phyloP scores from a whole-genome alignment of 805 yeast genomes.

The Lachancea dasiensis region DNA sequence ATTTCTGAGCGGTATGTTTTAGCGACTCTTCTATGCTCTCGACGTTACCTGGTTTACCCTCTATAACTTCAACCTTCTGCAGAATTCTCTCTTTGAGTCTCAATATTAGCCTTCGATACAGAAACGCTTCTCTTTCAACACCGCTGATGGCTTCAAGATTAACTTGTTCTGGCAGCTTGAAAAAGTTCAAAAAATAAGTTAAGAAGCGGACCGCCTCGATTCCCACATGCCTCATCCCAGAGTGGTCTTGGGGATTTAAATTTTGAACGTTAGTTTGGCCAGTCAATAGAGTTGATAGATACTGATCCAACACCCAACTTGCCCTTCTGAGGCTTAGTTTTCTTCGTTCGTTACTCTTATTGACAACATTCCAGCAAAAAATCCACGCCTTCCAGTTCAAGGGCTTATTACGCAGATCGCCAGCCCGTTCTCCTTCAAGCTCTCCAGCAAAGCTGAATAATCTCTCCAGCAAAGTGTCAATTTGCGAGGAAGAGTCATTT shows the following conservation, averaged over 20 bases:
- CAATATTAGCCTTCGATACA: constrained; percentile 21
- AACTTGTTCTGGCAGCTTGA: constrained; percentile 10
- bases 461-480: constrained; percentile 10
- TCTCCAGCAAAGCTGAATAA: constrained; percentile 17
- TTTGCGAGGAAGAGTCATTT: constrained; percentile 10
- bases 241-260: constrained; percentile 1
- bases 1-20: constrained; percentile 14
- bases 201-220: constrained; percentile 25
- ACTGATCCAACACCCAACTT: constrained; percentile 17
- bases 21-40: constrained; percentile 15
- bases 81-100: constrained; percentile 21
- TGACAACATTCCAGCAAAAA: constrained; percentile 19
- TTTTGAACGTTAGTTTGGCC: constrained; percentile 4
- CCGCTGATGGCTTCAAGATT: constrained; percentile 5
- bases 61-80: constrained; percentile 16
- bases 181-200: constrained; percentile 12
- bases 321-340: constrained; percentile 9
- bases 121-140: constrained; percentile 15
- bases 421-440: constrained; percentile 16
- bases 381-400: constrained; percentile 24
- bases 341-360: constrained; percentile 13
- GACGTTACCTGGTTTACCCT: constrained; percentile 7
- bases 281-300: constrained; percentile 14
- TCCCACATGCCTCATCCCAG: constrained; percentile 17
- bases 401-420: constrained; percentile 10